Conservation (phyloP, 768 basidiomycete species). For the Phaeotremella skinneri region DNA sequence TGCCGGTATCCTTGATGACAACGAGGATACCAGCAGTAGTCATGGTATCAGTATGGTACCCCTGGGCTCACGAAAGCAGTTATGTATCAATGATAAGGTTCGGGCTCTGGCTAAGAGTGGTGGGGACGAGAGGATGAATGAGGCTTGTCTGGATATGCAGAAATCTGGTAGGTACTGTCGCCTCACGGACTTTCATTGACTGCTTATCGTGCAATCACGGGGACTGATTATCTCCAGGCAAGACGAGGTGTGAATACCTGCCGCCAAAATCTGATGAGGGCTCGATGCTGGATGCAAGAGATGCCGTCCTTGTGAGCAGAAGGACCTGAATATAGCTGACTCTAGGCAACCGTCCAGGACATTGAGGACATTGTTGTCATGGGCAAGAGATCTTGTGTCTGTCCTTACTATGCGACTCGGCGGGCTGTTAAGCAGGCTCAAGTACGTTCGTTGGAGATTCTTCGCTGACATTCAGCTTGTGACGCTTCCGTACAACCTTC, state of each 20-base stretch:
- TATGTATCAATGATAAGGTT: conserved; percentile 86
- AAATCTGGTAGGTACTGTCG: conserved; percentile 58
- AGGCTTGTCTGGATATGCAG: conserved; percentile 77
- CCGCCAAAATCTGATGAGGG: conserved; percentile 68
- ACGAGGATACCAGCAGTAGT: conserved; percentile 4
- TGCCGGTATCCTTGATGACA: conserved; percentile 19
- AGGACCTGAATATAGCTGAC: not conserved
- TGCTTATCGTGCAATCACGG: not conserved
- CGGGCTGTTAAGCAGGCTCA: conserved; percentile 86
- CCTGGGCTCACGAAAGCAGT: conserved; percentile 81
- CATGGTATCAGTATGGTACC: conserved; percentile 65
- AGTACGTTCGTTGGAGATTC: conserved; percentile 54
- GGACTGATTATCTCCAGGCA: conserved; percentile 32
- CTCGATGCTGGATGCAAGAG: conserved; percentile 75
- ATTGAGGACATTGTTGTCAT: conserved; percentile 83
- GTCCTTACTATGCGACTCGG: conserved; percentile 91
- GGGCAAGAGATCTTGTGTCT: conserved; percentile 68
- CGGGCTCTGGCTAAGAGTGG: conserved; percentile 55
- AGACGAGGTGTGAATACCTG: conserved; percentile 70
- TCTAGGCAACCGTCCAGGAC: conserved; percentile 80
- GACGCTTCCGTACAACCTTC: conserved; percentile 89
- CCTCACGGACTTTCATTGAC: not conserved
- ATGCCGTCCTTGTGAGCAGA: conserved; percentile 71
- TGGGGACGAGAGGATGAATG: conserved; percentile 67
- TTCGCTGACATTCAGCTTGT: conserved; percentile 61